Base-by-base conservation (phyloP, 225 moss, liverwort and hornwort genomes). In the Bryum argenteum region DNA sequence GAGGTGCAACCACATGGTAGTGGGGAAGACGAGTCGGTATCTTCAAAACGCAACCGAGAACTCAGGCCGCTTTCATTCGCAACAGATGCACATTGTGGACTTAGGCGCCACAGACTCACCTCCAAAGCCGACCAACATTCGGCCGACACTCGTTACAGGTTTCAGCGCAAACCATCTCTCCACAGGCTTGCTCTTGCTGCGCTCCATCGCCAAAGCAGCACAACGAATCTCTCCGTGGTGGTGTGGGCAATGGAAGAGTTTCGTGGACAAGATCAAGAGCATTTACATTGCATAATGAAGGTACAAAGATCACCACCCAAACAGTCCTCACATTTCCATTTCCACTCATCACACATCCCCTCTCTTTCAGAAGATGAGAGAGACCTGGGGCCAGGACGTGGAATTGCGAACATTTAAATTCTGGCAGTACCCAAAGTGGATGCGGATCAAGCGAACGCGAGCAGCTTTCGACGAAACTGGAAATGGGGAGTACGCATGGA, bases 401-500 rank as follows among this genome's bases (percentile, higher is more conserved):
- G 90, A 90, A 33, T 63, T 87, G 5, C 80, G 90, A 0, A 3
- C 18, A 3, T 87, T 83, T 70, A 73, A 83, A 53, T 90, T 83
- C 63, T 85, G 82, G 7, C 70, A 71, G 10, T 67, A 75, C 21
- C 87, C 90, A 0, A 5, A 42, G 22, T 90, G 87, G 82, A 87
- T 81, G 87, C 65, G 83, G 20, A 72, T 90, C 81, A 72, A 85
- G 42, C 83, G 83, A 51, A 14, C 23, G 5, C 40, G 8, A 23
- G 26, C 42, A 19, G 58, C 39, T 18, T n/a, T 77, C 16, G 39
- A 77, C 57, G 38, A 58, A 9, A 22, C 26, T 26, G 14, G 88
- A 75, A 52, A 62, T 6, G 90, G 90, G 12, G 86, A 85, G 54
- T 90, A 87, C 48, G 90, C 87, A 12, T 90, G 90, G 90, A 90